These are phyloP conservation scores for Colletotrichum phormii DNA, from an alignment of 2,329 filamentous ascomycete genomes.

Conservation along the genomic window DNA sequence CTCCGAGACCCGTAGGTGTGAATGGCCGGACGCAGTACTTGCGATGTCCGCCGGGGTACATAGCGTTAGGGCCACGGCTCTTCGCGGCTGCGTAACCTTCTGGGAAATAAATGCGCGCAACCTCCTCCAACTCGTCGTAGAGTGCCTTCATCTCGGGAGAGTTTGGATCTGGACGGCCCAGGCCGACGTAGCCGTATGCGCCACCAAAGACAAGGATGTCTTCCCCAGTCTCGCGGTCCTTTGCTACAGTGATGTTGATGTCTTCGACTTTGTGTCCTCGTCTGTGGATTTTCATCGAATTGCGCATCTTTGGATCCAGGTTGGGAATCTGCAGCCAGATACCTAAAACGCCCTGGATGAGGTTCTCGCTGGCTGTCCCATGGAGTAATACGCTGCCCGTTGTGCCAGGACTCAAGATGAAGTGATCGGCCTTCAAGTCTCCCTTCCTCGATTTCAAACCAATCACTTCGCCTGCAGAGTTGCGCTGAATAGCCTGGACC, in stretches of 20 bases:
- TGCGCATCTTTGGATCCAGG: constrained; percentile 16
- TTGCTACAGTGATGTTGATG: constrained; percentile 28
- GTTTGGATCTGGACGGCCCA: constrained; percentile 22
- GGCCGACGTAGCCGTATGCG: constrained; percentile 29
- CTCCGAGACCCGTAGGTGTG: neutral
- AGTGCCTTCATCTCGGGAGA: constrained; percentile 17
- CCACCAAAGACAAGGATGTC: constrained; percentile 29
- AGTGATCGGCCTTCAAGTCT: neutral
- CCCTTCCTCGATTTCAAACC: neutral
- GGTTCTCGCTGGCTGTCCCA: constrained; percentile 19
- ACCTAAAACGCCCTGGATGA: constrained; percentile 28
- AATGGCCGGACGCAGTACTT: neutral
- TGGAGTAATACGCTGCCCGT: neutral
- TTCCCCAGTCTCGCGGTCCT: constrained; percentile 20
- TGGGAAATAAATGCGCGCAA: neutral
- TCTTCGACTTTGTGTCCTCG: constrained; percentile 23
- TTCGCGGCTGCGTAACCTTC: neutral
- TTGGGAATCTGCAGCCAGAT: constrained; percentile 30
- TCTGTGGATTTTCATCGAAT: constrained; percentile 29
- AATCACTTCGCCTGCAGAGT: neutral
- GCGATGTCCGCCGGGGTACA: neutral
- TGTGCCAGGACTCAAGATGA: neutral
- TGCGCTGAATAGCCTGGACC: neutral
- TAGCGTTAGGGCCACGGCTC: neutral
- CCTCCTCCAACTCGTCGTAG: neutral